Evolutionary conservation across 2,329 filamentous ascomycete genomes (phyloP).

Genomic region (Emergomyces orientalis): DNA sequence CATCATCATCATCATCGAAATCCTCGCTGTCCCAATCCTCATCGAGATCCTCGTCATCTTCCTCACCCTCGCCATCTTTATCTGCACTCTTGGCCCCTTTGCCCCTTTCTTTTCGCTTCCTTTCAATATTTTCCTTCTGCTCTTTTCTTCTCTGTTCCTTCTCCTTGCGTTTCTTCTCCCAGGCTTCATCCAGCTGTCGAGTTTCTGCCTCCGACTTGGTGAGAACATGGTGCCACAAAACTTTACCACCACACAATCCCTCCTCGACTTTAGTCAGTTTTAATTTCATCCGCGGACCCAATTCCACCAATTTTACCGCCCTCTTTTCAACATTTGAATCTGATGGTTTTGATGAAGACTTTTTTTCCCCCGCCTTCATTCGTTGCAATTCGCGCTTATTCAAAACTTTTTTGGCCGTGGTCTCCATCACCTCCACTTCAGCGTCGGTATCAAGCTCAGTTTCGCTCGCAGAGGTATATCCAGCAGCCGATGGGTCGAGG

Average conservation of each 20-base stretch:
- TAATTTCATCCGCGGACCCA: conserved; percentile 82
- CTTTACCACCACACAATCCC: conserved; percentile 75
- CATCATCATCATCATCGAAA: conserved; percentile 38
- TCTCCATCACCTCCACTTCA: conserved; percentile 74
- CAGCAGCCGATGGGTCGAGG: conserved; percentile 66
- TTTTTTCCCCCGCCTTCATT: conserved; percentile 37
- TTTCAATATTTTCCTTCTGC: conserved; percentile 85
- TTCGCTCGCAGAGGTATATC: conserved; percentile 87
- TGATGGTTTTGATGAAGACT: conserved; percentile 33
- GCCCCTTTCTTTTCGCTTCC: conserved; percentile 61
- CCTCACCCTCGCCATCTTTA: conserved; percentile 38
- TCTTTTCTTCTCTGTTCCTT: conserved; percentile 73
- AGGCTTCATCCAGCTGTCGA: conserved; percentile 68
- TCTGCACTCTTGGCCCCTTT: conserved; percentile 38
- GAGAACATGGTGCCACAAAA: conserved; percentile 97
- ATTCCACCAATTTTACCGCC: conserved; percentile 82
- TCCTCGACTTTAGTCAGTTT: conserved; percentile 94
- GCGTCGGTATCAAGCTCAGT: conserved; percentile 91
- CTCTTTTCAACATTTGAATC: conserved; percentile 62
- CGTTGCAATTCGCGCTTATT: conserved; percentile 44
- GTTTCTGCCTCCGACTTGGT: conserved; percentile 73
- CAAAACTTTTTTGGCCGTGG: conserved; percentile 44
- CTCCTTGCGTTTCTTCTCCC: conserved; percentile 67
- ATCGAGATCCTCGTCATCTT: conserved; percentile 45
- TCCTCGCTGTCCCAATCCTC: conserved; percentile 47